Evolutionary conservation across 345 rosid species (phyloP).

Genomic region (Aurinia saxatilis): DNA sequence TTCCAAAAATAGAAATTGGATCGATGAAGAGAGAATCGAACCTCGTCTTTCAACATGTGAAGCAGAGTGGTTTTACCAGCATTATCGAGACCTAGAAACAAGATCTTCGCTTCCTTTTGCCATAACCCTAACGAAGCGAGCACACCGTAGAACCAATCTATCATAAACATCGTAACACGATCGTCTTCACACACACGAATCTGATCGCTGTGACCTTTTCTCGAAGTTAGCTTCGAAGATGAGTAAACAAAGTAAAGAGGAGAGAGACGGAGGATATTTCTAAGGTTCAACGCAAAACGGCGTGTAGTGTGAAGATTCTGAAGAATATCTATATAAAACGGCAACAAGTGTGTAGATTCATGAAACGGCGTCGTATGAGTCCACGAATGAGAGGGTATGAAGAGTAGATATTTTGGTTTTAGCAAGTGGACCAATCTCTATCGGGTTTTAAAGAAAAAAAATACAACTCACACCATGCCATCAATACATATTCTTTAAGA

Average conservation of each 20-base stretch:
- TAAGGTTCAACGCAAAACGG: neutral
- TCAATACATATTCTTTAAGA: too few relatives aligned
- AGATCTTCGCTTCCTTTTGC: conserved; percentile 87
- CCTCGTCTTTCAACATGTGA: conserved; percentile 91
- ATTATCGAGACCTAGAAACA: conserved; percentile 84
- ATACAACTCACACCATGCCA: too few relatives aligned
- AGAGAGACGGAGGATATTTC: neutral
- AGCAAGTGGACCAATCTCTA: conserved; percentile 19
- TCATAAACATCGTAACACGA: conserved; percentile 44
- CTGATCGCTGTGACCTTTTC: neutral
- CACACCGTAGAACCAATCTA: conserved; percentile 82
- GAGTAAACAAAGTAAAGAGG: neutral
- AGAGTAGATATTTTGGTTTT: conserved; percentile 18
- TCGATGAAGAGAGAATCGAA: conserved; percentile 17
- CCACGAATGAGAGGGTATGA: neutral
- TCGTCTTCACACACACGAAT: neutral
- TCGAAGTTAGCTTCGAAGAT: neutral
- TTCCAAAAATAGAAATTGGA: neutral
- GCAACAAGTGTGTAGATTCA: conserved; percentile 1
- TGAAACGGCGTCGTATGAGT: neutral
- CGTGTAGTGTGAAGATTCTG: neutral
- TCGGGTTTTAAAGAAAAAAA: too few relatives aligned
- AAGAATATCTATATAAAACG: neutral
- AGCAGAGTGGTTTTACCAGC: conserved; percentile 88
- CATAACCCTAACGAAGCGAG: conserved; percentile 70